These are phyloP conservation scores for Cucurbita argyrosperma DNA, from an alignment of 306 rosid species.

Conservation along the genomic window DNA sequence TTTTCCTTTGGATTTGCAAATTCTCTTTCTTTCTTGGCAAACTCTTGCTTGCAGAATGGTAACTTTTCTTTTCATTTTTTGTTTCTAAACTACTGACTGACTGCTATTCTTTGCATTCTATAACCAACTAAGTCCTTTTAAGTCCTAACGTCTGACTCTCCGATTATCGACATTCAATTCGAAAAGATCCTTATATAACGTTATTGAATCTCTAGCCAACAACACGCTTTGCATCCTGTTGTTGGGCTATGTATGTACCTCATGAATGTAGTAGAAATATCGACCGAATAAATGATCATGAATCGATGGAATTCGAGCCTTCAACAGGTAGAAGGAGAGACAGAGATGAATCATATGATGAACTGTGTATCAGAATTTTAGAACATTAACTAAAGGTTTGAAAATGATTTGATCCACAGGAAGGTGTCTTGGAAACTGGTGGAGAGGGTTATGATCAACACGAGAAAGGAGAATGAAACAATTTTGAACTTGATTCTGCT, in stretches of 20 bases:
- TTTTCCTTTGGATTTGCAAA: not conserved
- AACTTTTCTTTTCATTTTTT: not conserved
- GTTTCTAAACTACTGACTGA: not conserved
- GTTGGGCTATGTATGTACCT: no score
- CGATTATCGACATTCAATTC: no score
- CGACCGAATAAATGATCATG: no score
- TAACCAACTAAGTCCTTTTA: not conserved
- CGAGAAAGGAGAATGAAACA: slow-evolving; percentile 50
- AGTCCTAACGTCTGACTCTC: not conserved
- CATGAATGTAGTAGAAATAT: no score
- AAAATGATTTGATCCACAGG: slow-evolving; percentile 17
- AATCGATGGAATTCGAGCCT: no score
- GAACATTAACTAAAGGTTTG: not conserved
- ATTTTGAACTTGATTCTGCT: slow-evolving; percentile 45
- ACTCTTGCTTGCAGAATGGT: not conserved
- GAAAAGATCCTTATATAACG: no score
- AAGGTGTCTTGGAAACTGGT: no score
- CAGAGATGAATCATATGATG: no score
- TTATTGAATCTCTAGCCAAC: no score
- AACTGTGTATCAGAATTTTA: no score
- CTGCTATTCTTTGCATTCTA: not conserved
- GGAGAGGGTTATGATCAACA: slow-evolving; percentile 30
- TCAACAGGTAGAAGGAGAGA: no score
- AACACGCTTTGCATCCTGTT: no score
- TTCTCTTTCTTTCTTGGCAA: not conserved